A percentile compares a stretch with the other conserved stretches of the same genome.
Evolutionary conservation across 306 rosid genomes (phyloP).

Genomic region (Medicago ruthenica): DNA sequence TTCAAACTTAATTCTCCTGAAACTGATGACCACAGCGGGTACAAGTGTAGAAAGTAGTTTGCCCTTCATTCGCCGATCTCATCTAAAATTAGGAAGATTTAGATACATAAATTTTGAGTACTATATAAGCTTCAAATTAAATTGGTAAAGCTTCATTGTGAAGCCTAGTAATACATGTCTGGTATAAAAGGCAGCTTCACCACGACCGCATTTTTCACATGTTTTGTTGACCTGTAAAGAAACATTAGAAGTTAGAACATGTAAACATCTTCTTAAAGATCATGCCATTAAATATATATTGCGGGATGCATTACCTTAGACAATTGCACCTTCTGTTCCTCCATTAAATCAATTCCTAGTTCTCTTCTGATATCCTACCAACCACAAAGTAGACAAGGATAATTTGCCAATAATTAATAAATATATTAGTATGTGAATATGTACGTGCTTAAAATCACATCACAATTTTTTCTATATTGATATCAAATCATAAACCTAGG

Average conservation of each 20-base stretch:
- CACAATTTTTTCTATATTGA: neutral
- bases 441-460: constrained; percentile 18
- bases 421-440: neutral
- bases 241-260: constrained; percentile 12
- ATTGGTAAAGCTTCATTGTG: constrained; percentile 13
- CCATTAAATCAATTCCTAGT: constrained; percentile 50
- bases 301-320: constrained; percentile 48
- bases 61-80: constrained; percentile 60
- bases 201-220: constrained; percentile 86
- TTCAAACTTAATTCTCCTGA: constrained; percentile 44
- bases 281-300: constrained; percentile 3
- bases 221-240: constrained; percentile 62
- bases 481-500: constrained; percentile 9
- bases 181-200: constrained; percentile 61
- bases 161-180: constrained; percentile 47
- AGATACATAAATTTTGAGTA: constrained; percentile 1
- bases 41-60: constrained; percentile 55
- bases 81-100: constrained; percentile 42
- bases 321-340: constrained; percentile 44
- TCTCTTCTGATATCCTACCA: constrained; percentile 57
- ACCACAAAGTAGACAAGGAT: constrained; percentile 19
- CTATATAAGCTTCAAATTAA: constrained; percentile 24
- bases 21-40: constrained; percentile 48
- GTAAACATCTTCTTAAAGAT: neutral
- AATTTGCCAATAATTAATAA: neutral